Conservation (phyloP, 306 rosid species). For the Vicia faba region DNA sequence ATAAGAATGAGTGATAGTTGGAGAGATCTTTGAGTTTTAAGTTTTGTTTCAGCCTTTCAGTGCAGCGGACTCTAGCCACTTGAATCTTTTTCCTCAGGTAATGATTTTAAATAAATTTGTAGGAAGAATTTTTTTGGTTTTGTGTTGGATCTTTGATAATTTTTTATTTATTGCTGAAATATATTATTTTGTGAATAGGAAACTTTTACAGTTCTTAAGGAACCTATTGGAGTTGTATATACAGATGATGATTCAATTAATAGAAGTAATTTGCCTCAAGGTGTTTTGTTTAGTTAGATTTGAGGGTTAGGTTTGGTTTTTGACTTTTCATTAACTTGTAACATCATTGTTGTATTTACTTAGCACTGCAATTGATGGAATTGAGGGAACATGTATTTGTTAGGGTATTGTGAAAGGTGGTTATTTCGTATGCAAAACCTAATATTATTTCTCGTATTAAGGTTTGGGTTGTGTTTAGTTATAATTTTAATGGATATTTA, state of each 20-base stretch:
- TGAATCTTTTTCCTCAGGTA: conserved; percentile 84
- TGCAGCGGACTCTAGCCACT: conserved; percentile 59
- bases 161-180: conserved; percentile 31
- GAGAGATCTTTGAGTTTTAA: conserved; percentile 32
- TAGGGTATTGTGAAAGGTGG: too few relatives aligned
- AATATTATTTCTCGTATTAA: too few relatives aligned
- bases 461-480: too few relatives aligned
- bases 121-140: too few relatives aligned
- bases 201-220: conserved; percentile 55
- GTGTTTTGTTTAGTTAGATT: too few relatives aligned
- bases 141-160: conserved; percentile 17
- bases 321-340: too few relatives aligned
- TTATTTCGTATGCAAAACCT: too few relatives aligned
- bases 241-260: conserved; percentile 45
- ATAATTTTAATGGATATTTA: too few relatives aligned
- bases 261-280: conserved; percentile 36
- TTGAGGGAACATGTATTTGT: too few relatives aligned
- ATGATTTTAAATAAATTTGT: neutral
- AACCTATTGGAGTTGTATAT: conserved; percentile 66
- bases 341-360: too few relatives aligned
- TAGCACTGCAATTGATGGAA: too few relatives aligned
- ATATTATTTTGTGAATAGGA: conserved; percentile 53
- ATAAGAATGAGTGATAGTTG: neutral
- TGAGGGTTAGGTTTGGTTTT: too few relatives aligned
- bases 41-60: conserved; percentile 49